Evolutionary conservation across 805 yeast species (phyloP).

Genomic region (Candida coleopterorum): DNA sequence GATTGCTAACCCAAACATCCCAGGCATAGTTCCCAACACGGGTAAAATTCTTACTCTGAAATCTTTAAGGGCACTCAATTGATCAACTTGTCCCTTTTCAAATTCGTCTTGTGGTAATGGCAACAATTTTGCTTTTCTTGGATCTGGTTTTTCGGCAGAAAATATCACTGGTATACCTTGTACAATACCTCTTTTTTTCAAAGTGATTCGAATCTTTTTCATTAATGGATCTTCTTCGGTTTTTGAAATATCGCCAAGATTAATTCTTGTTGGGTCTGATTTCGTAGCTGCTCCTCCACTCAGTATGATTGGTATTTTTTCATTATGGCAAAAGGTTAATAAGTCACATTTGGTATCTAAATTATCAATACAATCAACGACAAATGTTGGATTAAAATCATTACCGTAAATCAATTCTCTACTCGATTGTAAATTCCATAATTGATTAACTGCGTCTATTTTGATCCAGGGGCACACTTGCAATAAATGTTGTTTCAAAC

Average conservation of each 20-base stretch:
- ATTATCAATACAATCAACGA: constrained; percentile 95
- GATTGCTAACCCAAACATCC: constrained; percentile 86
- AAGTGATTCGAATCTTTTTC: constrained; percentile 76
- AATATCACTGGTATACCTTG: constrained; percentile 82
- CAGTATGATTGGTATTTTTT: constrained; percentile 65
- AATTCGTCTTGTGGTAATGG: constrained; percentile 83
- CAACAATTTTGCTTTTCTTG: constrained; percentile 80
- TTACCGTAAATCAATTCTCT: constrained; percentile 49
- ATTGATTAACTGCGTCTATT: constrained; percentile 69
- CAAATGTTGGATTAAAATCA: constrained; percentile 60
- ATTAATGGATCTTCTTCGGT: constrained; percentile 95
- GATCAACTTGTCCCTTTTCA: constrained; percentile 77
- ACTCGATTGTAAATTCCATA: constrained; percentile 70
- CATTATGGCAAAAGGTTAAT: constrained; percentile 62
- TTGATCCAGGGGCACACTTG: constrained; percentile 92
- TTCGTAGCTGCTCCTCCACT: constrained; percentile 98
- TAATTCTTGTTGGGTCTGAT: constrained; percentile 89
- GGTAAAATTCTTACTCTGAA: constrained; percentile 94
- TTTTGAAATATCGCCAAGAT: constrained; percentile 80
- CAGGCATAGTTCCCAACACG: constrained; percentile 95
- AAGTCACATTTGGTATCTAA: constrained; percentile 95
- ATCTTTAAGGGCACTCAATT: constrained; percentile 79
- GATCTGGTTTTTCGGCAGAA: constrained; percentile 95
- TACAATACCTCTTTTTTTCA: constrained; percentile 72
- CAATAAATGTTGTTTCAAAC: constrained; percentile 62